These are phyloP conservation scores for Nidularia pulvinata DNA, from an alignment of 768 basidiomycete species.

Conservation along the genomic window DNA sequence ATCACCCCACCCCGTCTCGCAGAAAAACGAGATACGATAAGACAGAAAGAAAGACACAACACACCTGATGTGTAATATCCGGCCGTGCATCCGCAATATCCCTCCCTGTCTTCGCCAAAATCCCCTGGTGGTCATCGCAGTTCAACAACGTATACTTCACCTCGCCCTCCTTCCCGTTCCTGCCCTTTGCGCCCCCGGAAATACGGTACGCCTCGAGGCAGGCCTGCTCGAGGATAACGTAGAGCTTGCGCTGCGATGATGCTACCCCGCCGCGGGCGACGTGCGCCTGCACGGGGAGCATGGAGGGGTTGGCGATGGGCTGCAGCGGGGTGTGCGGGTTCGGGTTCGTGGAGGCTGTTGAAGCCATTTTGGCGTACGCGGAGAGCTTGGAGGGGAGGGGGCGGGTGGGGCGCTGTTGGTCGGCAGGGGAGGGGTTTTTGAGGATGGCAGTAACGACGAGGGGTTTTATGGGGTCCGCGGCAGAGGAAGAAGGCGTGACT, in stretches of 20 bases:
- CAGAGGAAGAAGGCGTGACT: background rate
- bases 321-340: slow-evolving; percentile 41
- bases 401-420: background rate
- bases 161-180: slow-evolving; percentile 64
- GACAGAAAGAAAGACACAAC: slow-evolving; percentile 13
- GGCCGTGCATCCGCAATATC: slow-evolving; percentile 99
- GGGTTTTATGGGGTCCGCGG: background rate
- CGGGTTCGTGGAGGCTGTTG: no score
- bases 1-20: no score
- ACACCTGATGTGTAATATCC: slow-evolving; percentile 97
- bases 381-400: background rate
- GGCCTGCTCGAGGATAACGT: slow-evolving; percentile 91
- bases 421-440: background rate
- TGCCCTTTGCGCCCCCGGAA: slow-evolving; percentile 53
- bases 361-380: background rate
- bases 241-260: slow-evolving; percentile 66
- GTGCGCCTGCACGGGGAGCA: slow-evolving; percentile 83
- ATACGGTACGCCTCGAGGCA: slow-evolving; percentile 96
- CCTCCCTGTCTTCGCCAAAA: slow-evolving; percentile 94
- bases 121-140: slow-evolving; percentile 99
- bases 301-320: slow-evolving; percentile 77
- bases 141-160: slow-evolving; percentile 97
- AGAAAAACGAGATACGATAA: no score
- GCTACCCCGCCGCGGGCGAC: slow-evolving; percentile 59
- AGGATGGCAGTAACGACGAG: background rate